phyloP scores from a whole-genome alignment of 352 stramenopile genomes.

The Globisporangium alternatum region DNA sequence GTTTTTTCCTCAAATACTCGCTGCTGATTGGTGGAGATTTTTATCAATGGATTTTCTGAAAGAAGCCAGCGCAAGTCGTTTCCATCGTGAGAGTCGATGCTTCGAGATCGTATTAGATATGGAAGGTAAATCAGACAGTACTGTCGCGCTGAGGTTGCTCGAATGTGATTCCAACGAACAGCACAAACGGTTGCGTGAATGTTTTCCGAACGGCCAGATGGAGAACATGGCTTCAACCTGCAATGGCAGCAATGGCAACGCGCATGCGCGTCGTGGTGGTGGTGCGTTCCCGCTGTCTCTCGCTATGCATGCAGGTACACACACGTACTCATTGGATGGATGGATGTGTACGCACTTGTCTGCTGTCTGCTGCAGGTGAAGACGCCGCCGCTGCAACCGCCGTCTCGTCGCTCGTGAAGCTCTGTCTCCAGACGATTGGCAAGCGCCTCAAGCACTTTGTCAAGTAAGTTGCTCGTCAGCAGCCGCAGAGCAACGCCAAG shows the following conservation, averaged over 20 bases:
- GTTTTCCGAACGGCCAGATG: neutral
- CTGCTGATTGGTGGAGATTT: neutral
- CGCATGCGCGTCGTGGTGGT: neutral
- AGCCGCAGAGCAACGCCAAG: neutral
- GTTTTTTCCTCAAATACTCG: neutral
- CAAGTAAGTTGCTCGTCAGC: slow-evolving; percentile 17
- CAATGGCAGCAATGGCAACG: neutral
- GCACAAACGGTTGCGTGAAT: neutral
- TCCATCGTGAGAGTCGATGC: neutral
- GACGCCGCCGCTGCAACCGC: neutral
- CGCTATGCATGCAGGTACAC: neutral
- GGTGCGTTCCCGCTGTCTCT: neutral
- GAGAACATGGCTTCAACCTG: slow-evolving; percentile 1
- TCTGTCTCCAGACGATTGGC: slow-evolving; percentile 28
- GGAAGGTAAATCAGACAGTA: neutral
- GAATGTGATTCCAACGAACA: neutral
- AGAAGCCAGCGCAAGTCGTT: neutral
- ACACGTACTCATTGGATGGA: neutral
- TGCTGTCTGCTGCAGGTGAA: neutral
- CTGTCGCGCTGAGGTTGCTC: neutral
- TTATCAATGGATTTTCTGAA: neutral
- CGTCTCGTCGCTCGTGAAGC: slow-evolving; percentile 27
- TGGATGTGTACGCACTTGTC: neutral
- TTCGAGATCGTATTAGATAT: slow-evolving; percentile 3
- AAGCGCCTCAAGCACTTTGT: slow-evolving; percentile 29